Base-by-base conservation (phyloP, 2,329 filamentous ascomycete genomes). In the Erysiphe pulchra region DNA sequence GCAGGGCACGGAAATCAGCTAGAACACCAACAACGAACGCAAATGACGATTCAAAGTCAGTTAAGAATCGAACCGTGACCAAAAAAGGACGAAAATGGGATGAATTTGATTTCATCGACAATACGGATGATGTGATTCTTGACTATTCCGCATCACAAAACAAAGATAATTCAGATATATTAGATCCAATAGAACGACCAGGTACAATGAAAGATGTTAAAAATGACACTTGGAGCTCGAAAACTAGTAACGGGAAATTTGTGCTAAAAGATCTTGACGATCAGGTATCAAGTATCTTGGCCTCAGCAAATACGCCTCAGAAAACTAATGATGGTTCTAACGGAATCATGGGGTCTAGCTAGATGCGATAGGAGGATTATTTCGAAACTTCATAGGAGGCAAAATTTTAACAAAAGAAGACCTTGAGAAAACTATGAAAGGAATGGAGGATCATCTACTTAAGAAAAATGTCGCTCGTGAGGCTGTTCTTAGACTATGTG, bases 381-480 rank as follows among this genome's bases (percentile, higher is more conserved):
- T 98, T 66, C 76, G 84, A 52, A 95, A 94, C 58, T 80, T 98
- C 36, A 80, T 98, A 0, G 90, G 90, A 46, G 90, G 92, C 51
- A 94, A 94, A 66, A 83, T 79, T 0, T 65, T 98, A 56, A 92
- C 84, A 1, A 82, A 85, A 59, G 74, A 80, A 51, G 87, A 95
- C 56, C 70, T 98, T 18, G 80, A 84, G 50, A 92, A 92, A 60
- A 82, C 90, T 1, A 77, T 98, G 65, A 90, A 87, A 62, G 81
- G 80, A 31, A 94, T 98, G 84, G 84, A 94, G 59, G 84, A 93
- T 47, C 87, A 95, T 60, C 67, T 98, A 7, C 64, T 98, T 48
- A 77, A 80, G 63, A 98, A 98, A 67, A 98, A 98, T 56, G 86
- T 98, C 28, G 90, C 90, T 0, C 80, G 83, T 45, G 90, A 95